Evolutionary conservation across 2,329 filamentous ascomycete species (phyloP), one percentile per base, ranked within the genome.

Genomic region (Scedosporium apiospermum): DNA sequence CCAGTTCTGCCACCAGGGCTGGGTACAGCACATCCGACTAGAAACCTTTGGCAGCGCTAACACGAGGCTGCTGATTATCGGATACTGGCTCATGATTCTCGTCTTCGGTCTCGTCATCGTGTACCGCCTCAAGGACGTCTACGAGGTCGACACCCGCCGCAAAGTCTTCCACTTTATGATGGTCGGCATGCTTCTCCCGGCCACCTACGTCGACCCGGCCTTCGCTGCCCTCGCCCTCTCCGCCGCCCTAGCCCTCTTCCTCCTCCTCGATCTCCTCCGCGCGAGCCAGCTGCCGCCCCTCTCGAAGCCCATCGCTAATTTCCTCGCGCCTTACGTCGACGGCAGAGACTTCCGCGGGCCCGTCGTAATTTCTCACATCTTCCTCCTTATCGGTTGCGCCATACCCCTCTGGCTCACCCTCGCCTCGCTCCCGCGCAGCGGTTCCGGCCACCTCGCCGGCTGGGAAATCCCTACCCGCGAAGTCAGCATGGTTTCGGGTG

Each of bases 81-180:
- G 74, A 3, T 96, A 96, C 78, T 98, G 88, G 80, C 66, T 87
- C 1, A 67, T 75, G 3, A 85, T 96, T 62, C 82, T 98, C 16
- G 71, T 83, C 16, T 71, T 85, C 1, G 95, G 93, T 0, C 80
- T 98, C 42, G 76, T 86, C 9, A 80, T 90, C 3, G 90, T 97
- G 6, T 84, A 95, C 61, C 84, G 82, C 51, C 82, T 96, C 44
- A 90, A 88, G 49, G 79, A 86, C 3, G 79, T 90, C 59, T 93
- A 90, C 67, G 93, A 97, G 75, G 93, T 99, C 57, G 95, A 99
- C 75, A 99, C 95, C 1, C 85, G 95, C 59, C 87, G 95, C 60
- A 99, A 99, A 74, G 90, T 98, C 26, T 99, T 99, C 73, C 95
- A 99, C 74, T 96, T 96, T 68, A 96, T 93, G 82, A 98, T 98